These are phyloP conservation scores for Inonotus hispidus DNA, from an alignment of 1,284 basidiomycete species.

Conservation along the genomic window DNA sequence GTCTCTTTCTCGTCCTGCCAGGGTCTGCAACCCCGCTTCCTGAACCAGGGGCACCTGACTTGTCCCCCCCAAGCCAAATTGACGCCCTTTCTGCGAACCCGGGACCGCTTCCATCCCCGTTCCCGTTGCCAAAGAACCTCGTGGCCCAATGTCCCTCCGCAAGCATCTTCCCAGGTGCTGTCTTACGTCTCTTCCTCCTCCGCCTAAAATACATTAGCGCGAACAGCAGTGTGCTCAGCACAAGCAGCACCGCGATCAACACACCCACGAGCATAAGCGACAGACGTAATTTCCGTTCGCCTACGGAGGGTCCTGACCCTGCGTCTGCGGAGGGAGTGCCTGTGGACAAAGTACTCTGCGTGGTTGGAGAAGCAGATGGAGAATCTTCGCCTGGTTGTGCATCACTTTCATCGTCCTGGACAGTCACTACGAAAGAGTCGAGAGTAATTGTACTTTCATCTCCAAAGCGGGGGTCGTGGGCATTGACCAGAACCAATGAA, in stretches of 20 bases:
- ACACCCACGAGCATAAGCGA: constrained; percentile 6
- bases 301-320: background rate
- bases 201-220: constrained; percentile 18
- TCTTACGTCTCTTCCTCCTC: constrained; percentile 9
- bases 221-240: constrained; percentile 4
- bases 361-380: background rate
- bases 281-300: background rate
- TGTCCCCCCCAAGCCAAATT: background rate
- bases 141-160: constrained; percentile 2
- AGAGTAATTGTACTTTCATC: constrained; percentile 10
- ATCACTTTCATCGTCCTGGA: constrained; percentile 5
- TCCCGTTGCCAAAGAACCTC: constrained; percentile 10
- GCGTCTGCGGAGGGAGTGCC: background rate
- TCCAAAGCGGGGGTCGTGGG: constrained; percentile 5
- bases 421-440: constrained; percentile 13
- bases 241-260: constrained; percentile 3
- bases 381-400: background rate
- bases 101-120: too few species aligned
- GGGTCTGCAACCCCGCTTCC: background rate
- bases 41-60: background rate
- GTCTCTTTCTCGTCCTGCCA: background rate
- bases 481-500: constrained; percentile 10
- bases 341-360: background rate
- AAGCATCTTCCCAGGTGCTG: constrained; percentile 10
- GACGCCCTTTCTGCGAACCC: background rate